Evolutionary conservation across 176 grass and related monocot species (phyloP), one percentile per base, ranked within the genome.

Genomic region (Lolium multiflorum): DNA sequence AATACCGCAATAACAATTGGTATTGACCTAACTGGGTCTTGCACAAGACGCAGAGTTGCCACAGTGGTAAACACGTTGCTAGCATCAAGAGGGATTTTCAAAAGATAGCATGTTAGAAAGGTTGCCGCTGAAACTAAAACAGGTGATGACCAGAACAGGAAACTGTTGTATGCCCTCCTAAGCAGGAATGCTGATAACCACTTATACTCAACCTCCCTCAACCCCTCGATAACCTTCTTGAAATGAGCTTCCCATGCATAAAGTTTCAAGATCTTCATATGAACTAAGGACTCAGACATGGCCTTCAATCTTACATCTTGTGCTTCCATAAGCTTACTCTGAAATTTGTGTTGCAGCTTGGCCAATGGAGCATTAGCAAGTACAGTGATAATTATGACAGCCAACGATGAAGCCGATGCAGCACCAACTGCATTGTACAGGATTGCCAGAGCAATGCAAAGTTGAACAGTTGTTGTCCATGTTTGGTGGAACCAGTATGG

Each of bases 171-270:
- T 79, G 96, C 86, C 87, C 6, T 96, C 43, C 96, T 85, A 56
- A 98, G 82, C 85, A 96, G 93, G 87, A 96, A 92, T 54, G 96
- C 93, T 63, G 79, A 88, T 68, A 98, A 7, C 93, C 96, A 98
- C 81, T 84, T 89, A 74, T 84, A 92, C 74, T 98, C 96, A 20
- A 65, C 31, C 88, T 94, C 88, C 82, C 96, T 89, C 15, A 94
- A 80, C 14, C 82, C 88, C 87, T 98, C 92, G 3, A 98, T 96
- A 48, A 86, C 82, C 58, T 94, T 98, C 84, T 79, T 91, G 80
- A 98, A 98, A 86, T 98, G 96, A 50, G 75, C 80, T 83, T 98
- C 96, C 96, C 93, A 98, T 50, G 96, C 92, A 82, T 98, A 96
- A 56, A 98, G 90, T 55, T 96, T 98, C 79, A 98, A 70, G 15